Evolutionary conservation across 768 basidiomycete genomes (phyloP).

Genomic region (Gelatoporia subvermispora): DNA sequence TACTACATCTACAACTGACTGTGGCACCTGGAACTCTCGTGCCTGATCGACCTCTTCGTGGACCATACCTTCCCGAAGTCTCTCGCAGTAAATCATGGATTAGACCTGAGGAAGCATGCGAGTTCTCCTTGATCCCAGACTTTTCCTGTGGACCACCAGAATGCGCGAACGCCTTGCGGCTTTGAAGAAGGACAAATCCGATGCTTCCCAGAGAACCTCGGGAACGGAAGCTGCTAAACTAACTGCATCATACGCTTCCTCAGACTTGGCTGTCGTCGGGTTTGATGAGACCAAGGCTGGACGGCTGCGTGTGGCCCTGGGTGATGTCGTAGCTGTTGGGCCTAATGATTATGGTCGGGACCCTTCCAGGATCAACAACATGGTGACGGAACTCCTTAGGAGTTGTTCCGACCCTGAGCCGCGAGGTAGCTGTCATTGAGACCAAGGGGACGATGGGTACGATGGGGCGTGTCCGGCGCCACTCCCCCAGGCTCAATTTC

Average conservation of each 20-base stretch:
- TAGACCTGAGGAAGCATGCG: too few relatives aligned
- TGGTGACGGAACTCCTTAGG: too few relatives aligned
- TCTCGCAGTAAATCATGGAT: slow-evolving; percentile 30
- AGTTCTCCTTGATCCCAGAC: too few relatives aligned
- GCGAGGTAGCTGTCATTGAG: slow-evolving; percentile 48
- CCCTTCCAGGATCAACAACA: too few relatives aligned
- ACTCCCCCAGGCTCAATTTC: slow-evolving; percentile 45
- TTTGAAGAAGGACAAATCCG: slow-evolving; percentile 21
- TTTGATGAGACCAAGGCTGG: slow-evolving; percentile 42
- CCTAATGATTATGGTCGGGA: slow-evolving; percentile 46
- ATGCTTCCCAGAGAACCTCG: slow-evolving; percentile 24
- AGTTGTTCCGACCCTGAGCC: slow-evolving; percentile 43
- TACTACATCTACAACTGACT: slow-evolving; percentile 47
- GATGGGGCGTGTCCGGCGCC: slow-evolving; percentile 37
- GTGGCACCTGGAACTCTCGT: slow-evolving; percentile 6
- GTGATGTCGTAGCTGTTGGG: slow-evolving; percentile 35
- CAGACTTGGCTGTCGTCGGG: slow-evolving; percentile 36
- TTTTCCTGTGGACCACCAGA: slow-evolving; percentile 44
- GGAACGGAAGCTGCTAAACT: slow-evolving; percentile 39
- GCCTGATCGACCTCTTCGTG: slow-evolving; percentile 36
- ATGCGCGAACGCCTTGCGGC: slow-evolving; percentile 32
- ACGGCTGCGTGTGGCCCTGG: slow-evolving; percentile 35
- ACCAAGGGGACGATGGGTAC: slow-evolving; percentile 33
- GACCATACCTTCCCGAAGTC: slow-evolving; percentile 33
- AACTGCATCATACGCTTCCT: slow-evolving; percentile 32